These are phyloP conservation scores for Lactarius akahatsu DNA, from an alignment of 768 basidiomycete species.

Conservation along the genomic window DNA sequence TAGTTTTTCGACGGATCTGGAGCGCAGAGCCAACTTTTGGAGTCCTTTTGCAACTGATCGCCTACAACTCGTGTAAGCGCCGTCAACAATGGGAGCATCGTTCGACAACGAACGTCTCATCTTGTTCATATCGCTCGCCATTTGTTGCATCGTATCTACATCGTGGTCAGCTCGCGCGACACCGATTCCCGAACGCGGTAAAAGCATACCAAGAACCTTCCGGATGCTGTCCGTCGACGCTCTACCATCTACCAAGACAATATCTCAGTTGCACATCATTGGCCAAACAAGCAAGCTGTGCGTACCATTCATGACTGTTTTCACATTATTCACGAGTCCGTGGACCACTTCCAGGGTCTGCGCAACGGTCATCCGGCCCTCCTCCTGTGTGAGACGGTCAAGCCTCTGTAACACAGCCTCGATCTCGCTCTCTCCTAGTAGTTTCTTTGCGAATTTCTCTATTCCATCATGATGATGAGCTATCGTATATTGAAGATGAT, in stretches of 20 bases:
- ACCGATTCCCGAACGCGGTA: background rate
- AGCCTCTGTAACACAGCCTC: background rate
- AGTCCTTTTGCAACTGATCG: background rate
- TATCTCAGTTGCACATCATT: background rate
- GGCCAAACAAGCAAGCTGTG: background rate
- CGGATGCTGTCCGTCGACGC: background rate
- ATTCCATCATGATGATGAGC: background rate
- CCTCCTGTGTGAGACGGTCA: constrained; percentile 1
- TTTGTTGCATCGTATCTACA: constrained; percentile 6
- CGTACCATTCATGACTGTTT: constrained; percentile 8
- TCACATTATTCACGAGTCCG: constrained; percentile 4
- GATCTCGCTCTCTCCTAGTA: constrained; percentile 9
- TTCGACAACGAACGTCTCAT: background rate
- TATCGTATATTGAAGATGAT: background rate
- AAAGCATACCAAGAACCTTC: background rate
- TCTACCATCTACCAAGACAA: background rate
- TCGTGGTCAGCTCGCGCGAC: background rate
- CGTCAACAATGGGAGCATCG: background rate
- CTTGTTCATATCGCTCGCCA: background rate
- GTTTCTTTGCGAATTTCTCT: constrained; percentile 11
- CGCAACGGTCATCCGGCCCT: constrained; percentile 1
- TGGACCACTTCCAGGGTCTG: constrained; percentile 10
- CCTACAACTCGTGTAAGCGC: background rate
- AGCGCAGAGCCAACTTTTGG: constrained; percentile 9
- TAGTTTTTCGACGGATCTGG: constrained; percentile 17